phyloP scores from a whole-genome alignment of 805 yeast species.

The Saturnispora ahearnii region DNA sequence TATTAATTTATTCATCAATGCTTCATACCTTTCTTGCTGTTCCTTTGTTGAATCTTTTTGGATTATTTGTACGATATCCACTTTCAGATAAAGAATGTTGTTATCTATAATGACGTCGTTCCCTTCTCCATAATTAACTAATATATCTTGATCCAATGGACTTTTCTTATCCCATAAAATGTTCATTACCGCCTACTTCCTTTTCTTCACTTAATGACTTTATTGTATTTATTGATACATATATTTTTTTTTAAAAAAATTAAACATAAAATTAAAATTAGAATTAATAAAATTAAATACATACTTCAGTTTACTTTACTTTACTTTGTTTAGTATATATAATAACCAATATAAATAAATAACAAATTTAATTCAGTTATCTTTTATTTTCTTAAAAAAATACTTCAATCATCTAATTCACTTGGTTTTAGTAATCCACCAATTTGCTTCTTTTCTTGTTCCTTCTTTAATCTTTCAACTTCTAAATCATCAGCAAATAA shows the following conservation, averaged over 20 bases:
- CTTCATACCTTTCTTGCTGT: not conserved
- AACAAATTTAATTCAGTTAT: not conserved
- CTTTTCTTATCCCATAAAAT: not conserved
- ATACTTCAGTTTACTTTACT: too few relatives aligned
- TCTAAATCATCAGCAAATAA: constrained; percentile 91
- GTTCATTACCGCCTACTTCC: not conserved
- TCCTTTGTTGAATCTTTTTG: not conserved
- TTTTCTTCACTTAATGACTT: too few relatives aligned
- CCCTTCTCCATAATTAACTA: not conserved
- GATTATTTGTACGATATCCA: not conserved
- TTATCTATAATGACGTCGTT: not conserved
- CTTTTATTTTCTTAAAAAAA: not conserved
- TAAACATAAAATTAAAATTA: too few relatives aligned
- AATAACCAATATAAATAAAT: not conserved
- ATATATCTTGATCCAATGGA: not conserved
- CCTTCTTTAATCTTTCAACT: constrained; percentile 45
- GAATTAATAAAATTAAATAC: too few relatives aligned
- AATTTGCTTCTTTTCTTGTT: constrained; percentile 73
- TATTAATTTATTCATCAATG: not conserved
- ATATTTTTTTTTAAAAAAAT: too few relatives aligned
- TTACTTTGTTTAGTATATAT: too few relatives aligned
- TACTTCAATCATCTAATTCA: constrained; percentile 65
- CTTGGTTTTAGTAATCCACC: constrained; percentile 95
- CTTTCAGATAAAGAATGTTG: not conserved
- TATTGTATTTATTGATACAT: too few relatives aligned